phyloP scores from a whole-genome alignment of 495 filamentous ascomycete species.

The Trypethelium eluteriae region DNA sequence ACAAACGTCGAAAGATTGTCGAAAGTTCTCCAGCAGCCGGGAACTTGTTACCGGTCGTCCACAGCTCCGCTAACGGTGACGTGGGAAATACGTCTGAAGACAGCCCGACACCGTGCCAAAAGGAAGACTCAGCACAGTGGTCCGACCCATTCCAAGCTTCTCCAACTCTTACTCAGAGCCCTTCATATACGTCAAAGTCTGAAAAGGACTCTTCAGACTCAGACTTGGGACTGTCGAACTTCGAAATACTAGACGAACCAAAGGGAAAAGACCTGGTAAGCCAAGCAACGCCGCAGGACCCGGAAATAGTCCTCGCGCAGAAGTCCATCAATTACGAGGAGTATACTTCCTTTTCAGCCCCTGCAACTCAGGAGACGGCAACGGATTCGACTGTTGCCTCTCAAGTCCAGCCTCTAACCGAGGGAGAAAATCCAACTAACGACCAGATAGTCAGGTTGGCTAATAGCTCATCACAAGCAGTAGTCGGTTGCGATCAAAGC shows the following conservation, averaged over 20 bases:
- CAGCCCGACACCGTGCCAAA: neutral
- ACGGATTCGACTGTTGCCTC: neutral
- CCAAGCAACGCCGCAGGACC: neutral
- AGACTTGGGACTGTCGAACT: neutral
- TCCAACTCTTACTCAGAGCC: neutral
- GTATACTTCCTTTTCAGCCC: neutral
- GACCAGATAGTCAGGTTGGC: neutral
- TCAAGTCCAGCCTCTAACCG: neutral
- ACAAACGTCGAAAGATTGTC: slow-evolving; percentile 16
- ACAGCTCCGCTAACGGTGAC: neutral
- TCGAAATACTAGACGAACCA: neutral
- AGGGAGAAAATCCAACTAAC: neutral
- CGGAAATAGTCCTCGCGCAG: neutral
- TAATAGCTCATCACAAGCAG: neutral
- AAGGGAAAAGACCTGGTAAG: neutral
- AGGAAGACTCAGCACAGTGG: too few relatives aligned
- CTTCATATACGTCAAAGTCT: neutral
- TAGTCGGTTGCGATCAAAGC: too few relatives aligned
- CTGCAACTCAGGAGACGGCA: neutral
- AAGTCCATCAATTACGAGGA: slow-evolving; percentile 6
- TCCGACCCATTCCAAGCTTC: neutral
- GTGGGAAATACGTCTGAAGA: neutral
- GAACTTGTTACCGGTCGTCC: too few relatives aligned
- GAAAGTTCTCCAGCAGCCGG: slow-evolving; percentile 17
- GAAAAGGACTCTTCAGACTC: neutral